Base-by-base conservation (phyloP, 2,329 filamentous ascomycete species). In the Colletotrichum theobromicola region DNA sequence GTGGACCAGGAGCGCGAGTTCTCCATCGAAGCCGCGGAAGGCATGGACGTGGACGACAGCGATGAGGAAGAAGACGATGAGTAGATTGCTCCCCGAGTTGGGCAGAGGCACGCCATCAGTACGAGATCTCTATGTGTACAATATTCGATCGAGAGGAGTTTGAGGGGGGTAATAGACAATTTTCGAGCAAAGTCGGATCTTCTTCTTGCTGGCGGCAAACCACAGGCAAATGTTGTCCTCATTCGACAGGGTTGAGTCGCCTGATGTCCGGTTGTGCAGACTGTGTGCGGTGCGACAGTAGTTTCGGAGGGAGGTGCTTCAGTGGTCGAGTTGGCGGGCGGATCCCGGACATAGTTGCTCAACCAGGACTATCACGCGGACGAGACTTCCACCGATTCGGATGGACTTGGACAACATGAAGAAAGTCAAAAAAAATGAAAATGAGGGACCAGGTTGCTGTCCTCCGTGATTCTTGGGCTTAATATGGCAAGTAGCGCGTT, bases 1-100 rank as follows among this genome's bases (percentile, higher is more conserved):
- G 95, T 99, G 67, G 97, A 99, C 86, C 97, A 99, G 86, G 97
- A 98, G 81, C 95, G 96, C 69, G 92, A 92, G 7, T 98, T 99
- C 83, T 93, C 91, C 71, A 92, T 99, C 58, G 93, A 90, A 67
- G 97, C 94, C 32, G 94, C 93, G 2, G 97, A 99, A 84, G 95
- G 95, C 7, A 97, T 97, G 94, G 97, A 98, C 72, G 95, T 98
- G 81, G 96, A 98, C 83, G 93, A 94, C 61, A 94, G 96, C 1
- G 95, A 97, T 58, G 95, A 96, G 26, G 94, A 94, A 13, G 93
- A 94, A 28, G 93, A 93, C 42, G 90, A 93, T 21, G 85, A 87
- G 42, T 77, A 77, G 71, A 72, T 32, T 68, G 42, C 42, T 30
- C 28, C 37, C 24, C 55, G 30, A 66, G 71, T 32, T 32, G 46